phyloP scores from a whole-genome alignment of 768 basidiomycete species.

The Termitomyces sp. region DNA sequence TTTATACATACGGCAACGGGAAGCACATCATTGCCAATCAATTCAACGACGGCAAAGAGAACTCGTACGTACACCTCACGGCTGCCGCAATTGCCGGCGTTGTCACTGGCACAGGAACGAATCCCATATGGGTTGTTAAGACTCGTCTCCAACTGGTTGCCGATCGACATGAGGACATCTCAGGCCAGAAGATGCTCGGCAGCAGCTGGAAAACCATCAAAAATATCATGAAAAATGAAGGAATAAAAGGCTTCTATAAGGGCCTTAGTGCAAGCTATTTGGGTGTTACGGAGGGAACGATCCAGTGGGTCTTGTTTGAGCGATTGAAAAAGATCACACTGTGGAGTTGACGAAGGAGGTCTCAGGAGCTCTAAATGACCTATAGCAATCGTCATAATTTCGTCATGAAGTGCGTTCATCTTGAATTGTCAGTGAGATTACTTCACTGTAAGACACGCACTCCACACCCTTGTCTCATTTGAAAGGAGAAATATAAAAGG shows the following conservation, averaged over 20 bases:
- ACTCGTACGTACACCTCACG: conserved; percentile 75
- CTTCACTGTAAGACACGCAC: too few species aligned
- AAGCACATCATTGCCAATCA: conserved; percentile 83
- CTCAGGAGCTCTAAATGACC: too few species aligned
- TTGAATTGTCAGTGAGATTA: too few species aligned
- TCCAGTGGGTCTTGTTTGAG: conserved; percentile 98
- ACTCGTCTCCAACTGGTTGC: conserved; percentile 81
- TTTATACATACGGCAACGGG: conserved; percentile 96
- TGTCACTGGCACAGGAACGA: conserved; percentile 83
- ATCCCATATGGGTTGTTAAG: conserved; percentile 99
- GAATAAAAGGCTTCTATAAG: conserved; percentile 87
- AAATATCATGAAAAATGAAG: conserved; percentile 76
- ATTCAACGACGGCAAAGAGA: conserved; percentile 79
- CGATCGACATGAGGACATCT: conserved; percentile 12
- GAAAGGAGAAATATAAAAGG: too few species aligned
- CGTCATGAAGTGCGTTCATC: too few species aligned
- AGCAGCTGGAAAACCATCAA: conserved; percentile 59
- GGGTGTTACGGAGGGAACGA: conserved; percentile 94
- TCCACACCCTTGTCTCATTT: too few species aligned
- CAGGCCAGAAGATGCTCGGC: conserved; percentile 30
- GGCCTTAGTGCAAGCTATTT: conserved; percentile 93
- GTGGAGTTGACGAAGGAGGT: too few species aligned
- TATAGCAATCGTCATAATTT: too few species aligned
- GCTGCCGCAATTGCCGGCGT: conserved; percentile 87
- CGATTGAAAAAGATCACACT: conserved; percentile 76